Evolutionary conservation across 805 yeast genomes (phyloP), one percentile per base, ranked within the genome.

Genomic region (Candida morakotiae): DNA sequence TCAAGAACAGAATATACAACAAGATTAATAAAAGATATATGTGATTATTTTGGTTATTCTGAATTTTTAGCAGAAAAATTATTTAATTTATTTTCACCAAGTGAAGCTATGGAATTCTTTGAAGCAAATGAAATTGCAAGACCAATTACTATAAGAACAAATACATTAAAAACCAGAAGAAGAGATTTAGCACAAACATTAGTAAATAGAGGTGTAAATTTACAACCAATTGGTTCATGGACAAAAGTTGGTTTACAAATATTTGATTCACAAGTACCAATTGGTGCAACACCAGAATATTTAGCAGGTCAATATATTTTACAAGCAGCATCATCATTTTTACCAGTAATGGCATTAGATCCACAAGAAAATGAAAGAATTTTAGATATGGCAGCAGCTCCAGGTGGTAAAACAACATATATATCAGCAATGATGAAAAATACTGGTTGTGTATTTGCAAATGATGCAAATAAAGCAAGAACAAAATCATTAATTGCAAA

Each of bases 251-350:
- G 99, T 44, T 71, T 93, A 47, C 98, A 93, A 64, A 82, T 93
- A 37, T 93, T 91, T 59, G 99, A 93, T 58, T 89, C 98, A 17
- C 98, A 89, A 62, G 98, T 93, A n/a, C 98, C 99, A 30, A 86
- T 93, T 50, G 99, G 99, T 63, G 98, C 99, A 31, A 93, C 99
- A 7, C 98, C 99, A 30, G 99, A 93, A 66, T 93, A 93, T 59
- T 71, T 93, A 55, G 95, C 98, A 10, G 99, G 99, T 55, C 96
- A 93, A 56, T 93, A 93, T 66, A 93, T 93, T 45, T 69, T 93
- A 52, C 99, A 93, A 65, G 99, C 99, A 29, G 99, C 99, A 16
- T 89, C 97, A 5, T 89, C 98, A 8, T 93, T 91, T 64, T 68
- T 93, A 56, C 99, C 99, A 7, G 96, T 89, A 15, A 87, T 93